Conservation (phyloP, 495 filamentous ascomycete species). For the Penicillium lagena region DNA sequence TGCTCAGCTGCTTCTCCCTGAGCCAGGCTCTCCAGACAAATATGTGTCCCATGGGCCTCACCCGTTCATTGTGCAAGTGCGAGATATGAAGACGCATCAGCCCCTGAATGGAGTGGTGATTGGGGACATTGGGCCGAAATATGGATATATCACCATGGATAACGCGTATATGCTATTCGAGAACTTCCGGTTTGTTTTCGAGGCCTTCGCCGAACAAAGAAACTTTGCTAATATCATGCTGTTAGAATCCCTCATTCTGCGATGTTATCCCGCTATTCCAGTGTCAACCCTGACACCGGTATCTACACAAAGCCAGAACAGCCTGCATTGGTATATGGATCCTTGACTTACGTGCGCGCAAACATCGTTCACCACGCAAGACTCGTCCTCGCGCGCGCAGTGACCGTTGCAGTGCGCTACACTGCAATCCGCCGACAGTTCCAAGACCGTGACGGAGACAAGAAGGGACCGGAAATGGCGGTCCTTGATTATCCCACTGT, state of each 20-base stretch:
- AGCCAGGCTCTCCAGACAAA: conserved; percentile 3
- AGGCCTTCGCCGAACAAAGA: no score
- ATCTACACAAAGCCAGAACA: conserved; percentile 30
- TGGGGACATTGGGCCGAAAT: conserved; percentile 45
- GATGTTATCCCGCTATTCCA: conserved; percentile 38
- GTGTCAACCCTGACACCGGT: conserved; percentile 34
- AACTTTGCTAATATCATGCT: not conserved
- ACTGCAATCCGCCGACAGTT: conserved; percentile 38
- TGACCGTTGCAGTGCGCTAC: conserved; percentile 42
- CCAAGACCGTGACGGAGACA: conserved; percentile 34
- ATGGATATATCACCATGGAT: conserved; percentile 42
- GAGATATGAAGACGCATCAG: conserved; percentile 36
- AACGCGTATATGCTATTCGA: conserved; percentile 48
- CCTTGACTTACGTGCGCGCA: conserved; percentile 38
- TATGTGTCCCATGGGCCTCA: conserved; percentile 38
- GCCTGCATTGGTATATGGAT: conserved; percentile 39
- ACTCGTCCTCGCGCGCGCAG: conserved; percentile 39
- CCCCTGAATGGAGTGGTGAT: conserved; percentile 36
- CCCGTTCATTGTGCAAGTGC: conserved; percentile 43
- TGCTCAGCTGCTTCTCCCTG: conserved; percentile 38
- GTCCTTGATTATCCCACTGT: conserved; percentile 46
- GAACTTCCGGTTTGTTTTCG: conserved; percentile 19
- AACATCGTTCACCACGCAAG: conserved; percentile 42
- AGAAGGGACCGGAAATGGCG: conserved; percentile 27
- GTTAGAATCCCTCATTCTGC: conserved; percentile 37